Percentiles rank a stretch among this genome's conserved stretches.
phyloP scores from a whole-genome alignment of 1,139 yeast genomes.

The Pichia sp. region DNA sequence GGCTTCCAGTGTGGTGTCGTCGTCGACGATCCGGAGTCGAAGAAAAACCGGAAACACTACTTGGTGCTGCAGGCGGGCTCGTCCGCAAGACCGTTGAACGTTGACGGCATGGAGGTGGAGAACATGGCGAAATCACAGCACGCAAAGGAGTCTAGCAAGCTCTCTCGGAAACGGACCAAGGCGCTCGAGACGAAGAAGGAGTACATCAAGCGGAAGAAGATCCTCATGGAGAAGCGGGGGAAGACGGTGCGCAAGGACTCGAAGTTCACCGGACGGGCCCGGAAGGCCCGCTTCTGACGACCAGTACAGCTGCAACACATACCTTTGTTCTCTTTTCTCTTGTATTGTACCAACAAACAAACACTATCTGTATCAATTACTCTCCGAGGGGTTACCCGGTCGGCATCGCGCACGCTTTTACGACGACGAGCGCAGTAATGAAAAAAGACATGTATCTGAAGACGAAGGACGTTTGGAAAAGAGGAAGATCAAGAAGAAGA shows the following conservation, averaged over 20 bases:
- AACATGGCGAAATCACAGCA: conserved; percentile 30
- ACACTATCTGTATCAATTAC: not conserved
- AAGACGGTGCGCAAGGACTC: conserved; percentile 85
- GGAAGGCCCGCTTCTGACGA: conserved; percentile 73
- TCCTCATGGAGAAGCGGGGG: conserved; percentile 87
- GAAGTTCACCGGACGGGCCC: conserved; percentile 88
- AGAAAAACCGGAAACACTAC: conserved; percentile 85
- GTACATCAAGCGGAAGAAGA: conserved; percentile 87
- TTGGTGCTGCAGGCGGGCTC: conserved; percentile 86
- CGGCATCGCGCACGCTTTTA: not conserved
- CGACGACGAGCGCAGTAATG: not conserved
- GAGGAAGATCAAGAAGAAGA: not conserved
- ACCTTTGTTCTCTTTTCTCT: not conserved
- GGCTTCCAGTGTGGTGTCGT: conserved; percentile 97
- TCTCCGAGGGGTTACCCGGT: not conserved
- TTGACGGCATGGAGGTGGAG: conserved; percentile 77
- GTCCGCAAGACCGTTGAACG: conserved; percentile 62
- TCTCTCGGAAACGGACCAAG: conserved; percentile 49
- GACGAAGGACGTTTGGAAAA: not conserved
- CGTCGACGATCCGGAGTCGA: conserved; percentile 89
- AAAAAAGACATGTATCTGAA: not conserved
- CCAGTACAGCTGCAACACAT: not conserved
- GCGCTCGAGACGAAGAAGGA: conserved; percentile 72
- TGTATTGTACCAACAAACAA: not conserved
- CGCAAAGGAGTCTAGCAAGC: conserved; percentile 42